These are phyloP conservation scores for Mycena capillaripes DNA, from an alignment of 768 basidiomycete species.

Conservation along the genomic window DNA sequence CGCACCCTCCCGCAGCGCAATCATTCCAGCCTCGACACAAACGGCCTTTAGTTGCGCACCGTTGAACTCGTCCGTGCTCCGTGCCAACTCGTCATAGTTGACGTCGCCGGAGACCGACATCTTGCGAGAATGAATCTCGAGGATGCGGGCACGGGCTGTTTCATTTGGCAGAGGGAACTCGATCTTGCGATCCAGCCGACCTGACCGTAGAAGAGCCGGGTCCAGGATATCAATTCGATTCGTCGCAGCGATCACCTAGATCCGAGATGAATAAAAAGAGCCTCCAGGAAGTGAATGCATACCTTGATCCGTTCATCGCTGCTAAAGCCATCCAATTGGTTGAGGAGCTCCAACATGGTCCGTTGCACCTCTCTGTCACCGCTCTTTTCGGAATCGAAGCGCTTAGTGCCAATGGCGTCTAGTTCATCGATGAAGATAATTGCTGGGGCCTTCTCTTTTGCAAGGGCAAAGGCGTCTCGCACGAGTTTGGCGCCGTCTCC, in stretches of 20 bases:
- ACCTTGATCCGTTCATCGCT: constrained; percentile 99
- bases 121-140: constrained; percentile 97
- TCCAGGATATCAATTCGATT: constrained; percentile 99
- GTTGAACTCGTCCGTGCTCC: constrained; percentile 98
- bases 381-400: constrained; percentile 98
- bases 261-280: constrained; percentile 20
- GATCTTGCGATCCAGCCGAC: constrained; percentile 97
- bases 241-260: constrained; percentile 96
- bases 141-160: constrained; percentile 94
- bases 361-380: constrained; percentile 99
- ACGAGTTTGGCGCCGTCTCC: constrained; percentile 99
- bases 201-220: constrained; percentile 97
- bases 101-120: constrained; percentile 91
- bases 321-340: constrained; percentile 98
- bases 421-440: constrained; percentile 99
- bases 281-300: constrained; percentile 36
- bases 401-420: constrained; percentile 99
- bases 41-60: constrained; percentile 98
- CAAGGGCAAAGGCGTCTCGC: constrained; percentile 97
- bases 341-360: constrained; percentile 99
- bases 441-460: constrained; percentile 98
- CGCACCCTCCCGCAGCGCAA: constrained; percentile 94
- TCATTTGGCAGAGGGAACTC: constrained; percentile 98
- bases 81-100: constrained; percentile 96
- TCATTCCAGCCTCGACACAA: constrained; percentile 99